phyloP scores from a whole-genome alignment of 148 eudicot genomes.

The Hydrangea macrophylla region DNA sequence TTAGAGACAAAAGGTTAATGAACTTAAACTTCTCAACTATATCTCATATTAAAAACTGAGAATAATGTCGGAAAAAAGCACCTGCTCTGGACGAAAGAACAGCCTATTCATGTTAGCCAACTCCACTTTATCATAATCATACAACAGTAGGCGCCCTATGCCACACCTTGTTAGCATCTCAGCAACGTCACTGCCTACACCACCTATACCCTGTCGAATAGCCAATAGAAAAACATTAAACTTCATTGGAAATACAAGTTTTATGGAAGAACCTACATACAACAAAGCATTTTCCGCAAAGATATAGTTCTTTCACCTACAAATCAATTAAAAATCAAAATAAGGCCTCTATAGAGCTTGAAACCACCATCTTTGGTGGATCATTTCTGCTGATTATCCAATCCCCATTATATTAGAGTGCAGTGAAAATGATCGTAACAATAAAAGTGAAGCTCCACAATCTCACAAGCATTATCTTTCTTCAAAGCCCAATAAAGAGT shows the following conservation, averaged over 20 bases:
- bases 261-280: neutral
- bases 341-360: neutral
- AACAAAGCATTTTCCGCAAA: neutral
- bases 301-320: neutral
- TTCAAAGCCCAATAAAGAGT: neutral
- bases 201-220: constrained; percentile 82
- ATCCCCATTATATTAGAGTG: too few species aligned
- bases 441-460: neutral
- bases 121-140: constrained; percentile 98
- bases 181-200: constrained; percentile 99
- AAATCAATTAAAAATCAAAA: neutral
- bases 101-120: constrained; percentile 99
- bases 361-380: neutral
- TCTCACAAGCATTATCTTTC: neutral
- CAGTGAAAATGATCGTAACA: neutral
- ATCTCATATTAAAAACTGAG: neutral
- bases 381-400: neutral
- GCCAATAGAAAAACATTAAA: constrained; percentile 6
- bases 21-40: neutral
- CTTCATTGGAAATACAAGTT: neutral
- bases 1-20: neutral
- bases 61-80: constrained; percentile 20
- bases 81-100: constrained; percentile 99
- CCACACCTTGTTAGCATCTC: constrained; percentile 99
- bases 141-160: constrained; percentile 88